These are phyloP conservation scores for Mycena galopus DNA, from an alignment of 768 basidiomycete genomes.

Conservation along the genomic window DNA sequence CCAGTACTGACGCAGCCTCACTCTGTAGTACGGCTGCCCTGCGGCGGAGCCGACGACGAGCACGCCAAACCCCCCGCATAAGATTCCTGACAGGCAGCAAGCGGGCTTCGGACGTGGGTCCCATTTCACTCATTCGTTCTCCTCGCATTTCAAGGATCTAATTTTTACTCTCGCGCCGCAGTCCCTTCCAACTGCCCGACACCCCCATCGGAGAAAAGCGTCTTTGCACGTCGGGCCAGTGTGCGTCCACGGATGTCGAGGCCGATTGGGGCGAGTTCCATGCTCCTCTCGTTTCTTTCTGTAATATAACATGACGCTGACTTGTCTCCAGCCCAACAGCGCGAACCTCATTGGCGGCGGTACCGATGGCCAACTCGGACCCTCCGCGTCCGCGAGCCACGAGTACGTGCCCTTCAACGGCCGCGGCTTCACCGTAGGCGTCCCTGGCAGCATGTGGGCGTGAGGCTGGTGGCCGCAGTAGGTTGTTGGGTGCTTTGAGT, in stretches of 20 bases:
- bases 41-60: constrained; percentile 60
- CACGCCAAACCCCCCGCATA: constrained; percentile 78
- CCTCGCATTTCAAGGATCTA: background rate
- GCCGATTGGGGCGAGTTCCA: constrained; percentile 42
- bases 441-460: constrained; percentile 25
- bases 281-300: constrained; percentile 34
- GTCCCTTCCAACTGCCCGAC: constrained; percentile 82
- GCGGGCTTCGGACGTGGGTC: constrained; percentile 51
- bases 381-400: constrained; percentile 41
- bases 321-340: constrained; percentile 59
- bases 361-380: constrained; percentile 47
- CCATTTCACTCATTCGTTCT: too few relatives aligned
- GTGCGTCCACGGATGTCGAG: constrained; percentile 78
- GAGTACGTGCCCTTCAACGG: constrained; percentile 66
- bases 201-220: constrained; percentile 76
- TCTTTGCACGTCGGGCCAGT: constrained; percentile 67
- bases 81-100: constrained; percentile 57
- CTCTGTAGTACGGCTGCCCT: constrained; percentile 78
- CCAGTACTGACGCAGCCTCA: background rate
- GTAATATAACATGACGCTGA: too few relatives aligned
- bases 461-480: constrained; percentile 33
- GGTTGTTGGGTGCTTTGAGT: constrained; percentile 14
- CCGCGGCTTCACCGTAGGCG: background rate
- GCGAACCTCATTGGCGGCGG: constrained; percentile 73
- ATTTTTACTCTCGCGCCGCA: constrained; percentile 36